phyloP scores from a whole-genome alignment of 1,284 basidiomycete species.

The Austropuccinia psidii region DNA sequence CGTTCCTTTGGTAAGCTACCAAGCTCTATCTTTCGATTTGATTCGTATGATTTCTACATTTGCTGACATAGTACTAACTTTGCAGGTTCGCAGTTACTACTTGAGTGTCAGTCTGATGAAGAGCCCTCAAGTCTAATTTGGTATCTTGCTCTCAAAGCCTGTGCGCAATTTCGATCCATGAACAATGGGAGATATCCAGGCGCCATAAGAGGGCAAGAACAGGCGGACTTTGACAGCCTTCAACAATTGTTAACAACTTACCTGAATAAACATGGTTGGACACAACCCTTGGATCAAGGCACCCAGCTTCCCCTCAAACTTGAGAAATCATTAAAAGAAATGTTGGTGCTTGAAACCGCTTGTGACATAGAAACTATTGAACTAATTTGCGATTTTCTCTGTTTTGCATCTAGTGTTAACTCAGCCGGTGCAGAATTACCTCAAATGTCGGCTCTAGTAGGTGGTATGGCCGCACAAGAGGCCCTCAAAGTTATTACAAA shows the following conservation, averaged over 20 bases:
- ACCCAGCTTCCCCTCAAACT: constrained; percentile 24
- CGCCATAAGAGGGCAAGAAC: neutral
- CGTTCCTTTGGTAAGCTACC: neutral
- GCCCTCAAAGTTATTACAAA: constrained; percentile 93
- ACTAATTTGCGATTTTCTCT: neutral
- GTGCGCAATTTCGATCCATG: neutral
- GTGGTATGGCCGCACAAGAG: constrained; percentile 93
- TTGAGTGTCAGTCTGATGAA: constrained; percentile 43
- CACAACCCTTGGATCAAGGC: constrained; percentile 35
- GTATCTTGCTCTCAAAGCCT: constrained; percentile 4
- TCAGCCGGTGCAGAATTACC: constrained; percentile 72
- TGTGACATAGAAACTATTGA: neutral
- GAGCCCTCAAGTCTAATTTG: neutral
- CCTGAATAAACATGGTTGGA: neutral
- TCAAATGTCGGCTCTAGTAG: constrained; percentile 84
- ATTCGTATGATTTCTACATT: constrained; percentile 34
- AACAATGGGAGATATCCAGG: constrained; percentile 1
- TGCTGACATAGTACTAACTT: constrained; percentile 24
- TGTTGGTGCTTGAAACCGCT: neutral
- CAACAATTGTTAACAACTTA: neutral
- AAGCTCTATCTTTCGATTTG: neutral
- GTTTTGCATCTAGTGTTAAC: constrained; percentile 48
- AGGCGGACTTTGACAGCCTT: neutral
- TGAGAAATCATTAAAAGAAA: constrained; percentile 37
- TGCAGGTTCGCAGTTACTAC: constrained; percentile 30